These are phyloP conservation scores for Tephrocybe sp. DNA, from an alignment of 768 basidiomycete genomes.

Conservation along the genomic window DNA sequence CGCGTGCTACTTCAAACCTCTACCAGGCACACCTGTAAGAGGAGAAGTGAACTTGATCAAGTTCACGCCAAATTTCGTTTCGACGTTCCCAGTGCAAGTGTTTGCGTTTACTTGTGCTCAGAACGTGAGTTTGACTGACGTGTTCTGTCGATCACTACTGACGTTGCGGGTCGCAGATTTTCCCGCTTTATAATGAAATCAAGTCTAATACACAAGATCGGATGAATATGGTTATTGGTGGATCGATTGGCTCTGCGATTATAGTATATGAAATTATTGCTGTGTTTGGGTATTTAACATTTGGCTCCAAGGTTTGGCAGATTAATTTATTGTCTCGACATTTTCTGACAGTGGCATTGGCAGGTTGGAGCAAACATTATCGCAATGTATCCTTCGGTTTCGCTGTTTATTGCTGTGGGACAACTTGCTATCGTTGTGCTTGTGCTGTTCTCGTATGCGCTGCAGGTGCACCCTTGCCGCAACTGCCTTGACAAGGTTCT, in stretches of 20 bases:
- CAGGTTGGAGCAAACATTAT: conserved; percentile 92
- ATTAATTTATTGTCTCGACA: neutral
- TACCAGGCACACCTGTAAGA: conserved; percentile 55
- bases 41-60: conserved; percentile 73
- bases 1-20: conserved; percentile 72
- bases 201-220: conserved; percentile 73
- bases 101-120: conserved; percentile 93
- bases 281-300: conserved; percentile 88
- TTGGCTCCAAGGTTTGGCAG: conserved; percentile 71
- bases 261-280: conserved; percentile 87
- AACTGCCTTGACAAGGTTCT: conserved; percentile 93
- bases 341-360: conserved; percentile 3
- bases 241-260: conserved; percentile 83
- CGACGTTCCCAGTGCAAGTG: conserved; percentile 90
- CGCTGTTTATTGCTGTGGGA: conserved; percentile 89
- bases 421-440: conserved; percentile 90
- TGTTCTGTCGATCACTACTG: neutral
- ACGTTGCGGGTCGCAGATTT: conserved; percentile 52
- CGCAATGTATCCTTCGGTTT: conserved; percentile 90
- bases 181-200: conserved; percentile 93
- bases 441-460: conserved; percentile 89
- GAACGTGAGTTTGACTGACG: conserved; percentile 56
- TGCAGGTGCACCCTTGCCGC: conserved; percentile 93
- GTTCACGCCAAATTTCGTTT: conserved; percentile 74
- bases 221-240: conserved; percentile 85